Conservation (phyloP, 192 early-diverging fungal genomes). For the Coemansia sp. region DNA sequence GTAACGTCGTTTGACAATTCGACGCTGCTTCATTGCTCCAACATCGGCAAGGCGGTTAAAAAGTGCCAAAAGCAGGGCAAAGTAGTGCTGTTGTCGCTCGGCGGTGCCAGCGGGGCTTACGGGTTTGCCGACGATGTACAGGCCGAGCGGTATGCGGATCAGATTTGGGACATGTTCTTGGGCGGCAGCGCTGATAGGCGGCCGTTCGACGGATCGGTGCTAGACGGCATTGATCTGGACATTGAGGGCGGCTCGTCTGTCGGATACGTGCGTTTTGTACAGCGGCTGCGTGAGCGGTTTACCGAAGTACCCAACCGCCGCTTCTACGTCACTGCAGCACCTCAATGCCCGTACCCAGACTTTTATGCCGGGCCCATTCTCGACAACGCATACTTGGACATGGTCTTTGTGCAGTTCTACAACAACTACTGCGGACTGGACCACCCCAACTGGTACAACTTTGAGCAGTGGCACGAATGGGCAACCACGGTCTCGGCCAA, state of each 20-base stretch:
- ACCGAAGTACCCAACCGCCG: slow-evolving; percentile 46
- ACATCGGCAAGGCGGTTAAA: slow-evolving; percentile 66
- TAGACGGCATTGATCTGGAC: slow-evolving; percentile 76
- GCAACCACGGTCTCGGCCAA: slow-evolving; percentile 59
- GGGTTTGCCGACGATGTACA: slow-evolving; percentile 60
- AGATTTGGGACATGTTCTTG: slow-evolving; percentile 77
- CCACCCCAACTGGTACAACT: slow-evolving; percentile 66
- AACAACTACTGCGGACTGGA: slow-evolving; percentile 74
- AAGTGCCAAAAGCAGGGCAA: slow-evolving; percentile 74
- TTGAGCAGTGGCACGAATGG: slow-evolving; percentile 72
- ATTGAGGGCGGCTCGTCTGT: slow-evolving; percentile 65
- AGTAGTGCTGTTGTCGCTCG: slow-evolving; percentile 70
- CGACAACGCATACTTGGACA: slow-evolving; percentile 62
- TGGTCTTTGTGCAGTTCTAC: slow-evolving; percentile 81
- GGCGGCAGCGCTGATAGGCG: slow-evolving; percentile 61
- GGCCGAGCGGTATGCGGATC: slow-evolving; percentile 62
- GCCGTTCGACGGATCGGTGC: slow-evolving; percentile 66
- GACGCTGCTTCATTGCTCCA: slow-evolving; percentile 67
- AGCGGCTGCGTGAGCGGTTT: slow-evolving; percentile 57
- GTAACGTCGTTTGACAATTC: slow-evolving; percentile 57
- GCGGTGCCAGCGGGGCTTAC: slow-evolving; percentile 66
- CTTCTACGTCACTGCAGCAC: slow-evolving; percentile 67
- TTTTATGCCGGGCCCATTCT: slow-evolving; percentile 61
- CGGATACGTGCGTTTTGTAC: slow-evolving; percentile 63
- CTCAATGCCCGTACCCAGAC: slow-evolving; percentile 74